These are phyloP conservation scores for Echinosophora koreensis DNA, from an alignment of 306 rosid species.

Conservation along the genomic window DNA sequence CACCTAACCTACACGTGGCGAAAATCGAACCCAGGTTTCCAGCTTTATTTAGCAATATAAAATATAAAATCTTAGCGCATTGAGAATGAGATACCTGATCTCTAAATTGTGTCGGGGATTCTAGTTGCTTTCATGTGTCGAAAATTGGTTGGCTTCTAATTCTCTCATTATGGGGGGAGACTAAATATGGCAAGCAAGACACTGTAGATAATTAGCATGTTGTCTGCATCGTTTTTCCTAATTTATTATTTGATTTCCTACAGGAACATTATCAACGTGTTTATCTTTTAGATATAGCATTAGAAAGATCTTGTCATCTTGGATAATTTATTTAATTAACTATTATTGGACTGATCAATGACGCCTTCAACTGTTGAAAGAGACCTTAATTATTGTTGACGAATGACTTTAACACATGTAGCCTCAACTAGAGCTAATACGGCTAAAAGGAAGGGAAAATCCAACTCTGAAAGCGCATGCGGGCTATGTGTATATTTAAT, in stretches of 20 bases:
- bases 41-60: not conserved
- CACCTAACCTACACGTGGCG: slow-evolving; percentile 24
- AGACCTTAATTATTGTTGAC: not conserved
- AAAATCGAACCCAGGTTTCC: slow-evolving; percentile 1
- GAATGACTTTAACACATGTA: not conserved
- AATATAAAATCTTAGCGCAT: not conserved
- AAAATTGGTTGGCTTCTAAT: slow-evolving; percentile 43
- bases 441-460: not conserved
- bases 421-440: not conserved
- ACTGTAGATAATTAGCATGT: slow-evolving; percentile 21
- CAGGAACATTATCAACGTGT: slow-evolving; percentile 30
- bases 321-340: slow-evolving; percentile 25
- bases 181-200: slow-evolving; percentile 28
- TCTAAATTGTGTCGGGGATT: slow-evolving; percentile 18
- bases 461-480: not conserved
- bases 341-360: slow-evolving; percentile 11
- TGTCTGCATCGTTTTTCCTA: not conserved
- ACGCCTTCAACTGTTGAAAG: slow-evolving; percentile 28
- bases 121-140: slow-evolving; percentile 43
- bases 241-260: slow-evolving; percentile 3
- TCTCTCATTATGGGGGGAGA: slow-evolving; percentile 46
- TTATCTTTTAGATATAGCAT: slow-evolving; percentile 40
- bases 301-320: slow-evolving; percentile 19
- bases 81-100: slow-evolving; percentile 43
- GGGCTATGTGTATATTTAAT: not conserved